Evolutionary conservation across 2,329 filamentous ascomycete genomes (phyloP), one percentile per base, ranked within the genome.

Genomic region (Nakataea oryzae): DNA sequence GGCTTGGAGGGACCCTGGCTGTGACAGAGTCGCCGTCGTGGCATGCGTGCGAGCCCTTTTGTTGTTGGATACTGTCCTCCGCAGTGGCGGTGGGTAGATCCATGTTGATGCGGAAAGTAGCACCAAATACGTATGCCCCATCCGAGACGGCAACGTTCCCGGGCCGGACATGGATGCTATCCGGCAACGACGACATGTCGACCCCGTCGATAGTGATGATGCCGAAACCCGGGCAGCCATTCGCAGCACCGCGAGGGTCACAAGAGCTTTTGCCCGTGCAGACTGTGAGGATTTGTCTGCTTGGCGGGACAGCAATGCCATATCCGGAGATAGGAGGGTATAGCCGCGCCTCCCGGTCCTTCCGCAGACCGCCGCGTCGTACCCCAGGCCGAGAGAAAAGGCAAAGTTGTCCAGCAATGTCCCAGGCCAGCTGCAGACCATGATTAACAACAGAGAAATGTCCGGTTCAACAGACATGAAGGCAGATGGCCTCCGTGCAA

Each of bases 61-160:
- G 21, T 9, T n/a, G 17, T 17, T n/a, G 21, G 5, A n/a, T 2
- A 9, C 59, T 57, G 6, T 74, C 73, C 58, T 80, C 74, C 1
- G 72, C 71, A 30, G 71, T 70, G 11, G 65, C 66, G 0, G 68
- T 66, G 5, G 70, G 67, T 0, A 81, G 80, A 64, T 83, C 80
- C 0, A 79, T 72, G 61, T 84, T 85, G 32, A 74, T 69, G 4
- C 79, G 76, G 0, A 85, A 71, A 0, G 73, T 78, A n/a, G 78
- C 80, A 3, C 74, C 74, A 17, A 83, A 70, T 21, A 80, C 74
- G 65, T 81, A 76, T 1, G 79, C 74, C 58, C 83, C 80, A 71
- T 84, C 81, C 1, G 81, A 76, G 4, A 83, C 69, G 6, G 74
- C 74, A 30, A 78, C 75, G 17, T 83, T 70, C 4, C 65, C 63